Conservation (phyloP, 2,329 filamentous ascomycete species). For the Colletotrichum falcatum region DNA sequence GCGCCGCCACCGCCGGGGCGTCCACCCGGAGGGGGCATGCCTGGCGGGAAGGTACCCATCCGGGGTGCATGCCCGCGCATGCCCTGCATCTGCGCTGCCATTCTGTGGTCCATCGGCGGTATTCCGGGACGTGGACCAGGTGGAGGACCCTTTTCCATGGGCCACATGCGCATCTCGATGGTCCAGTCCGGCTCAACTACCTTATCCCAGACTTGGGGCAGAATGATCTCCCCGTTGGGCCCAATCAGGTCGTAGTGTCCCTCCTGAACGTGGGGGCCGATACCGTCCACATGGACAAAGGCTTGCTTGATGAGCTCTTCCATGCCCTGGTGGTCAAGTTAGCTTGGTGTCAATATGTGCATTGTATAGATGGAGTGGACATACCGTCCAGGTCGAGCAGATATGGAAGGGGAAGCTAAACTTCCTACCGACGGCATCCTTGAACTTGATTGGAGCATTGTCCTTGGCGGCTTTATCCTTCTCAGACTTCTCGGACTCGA, state of each 20-base stretch:
- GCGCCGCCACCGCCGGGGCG: constrained; percentile 21
- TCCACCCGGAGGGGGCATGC: constrained; percentile 23
- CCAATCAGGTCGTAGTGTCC: constrained; percentile 86
- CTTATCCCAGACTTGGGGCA: constrained; percentile 84
- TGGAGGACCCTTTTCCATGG: constrained; percentile 51
- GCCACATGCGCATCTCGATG: constrained; percentile 77
- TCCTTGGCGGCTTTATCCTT: constrained; percentile 61
- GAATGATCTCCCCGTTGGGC: constrained; percentile 84
- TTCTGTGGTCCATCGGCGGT: constrained; percentile 7
- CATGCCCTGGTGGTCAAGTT: constrained; percentile 73
- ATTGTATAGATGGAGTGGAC: constrained; percentile 47
- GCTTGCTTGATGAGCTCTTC: constrained; percentile 88
- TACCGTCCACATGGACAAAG: constrained; percentile 81
- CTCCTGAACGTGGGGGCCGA: constrained; percentile 80
- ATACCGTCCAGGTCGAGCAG: constrained; percentile 85
- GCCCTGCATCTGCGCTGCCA: constrained; percentile 8
- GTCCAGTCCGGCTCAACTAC: constrained; percentile 83
- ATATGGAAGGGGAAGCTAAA: constrained; percentile 92
- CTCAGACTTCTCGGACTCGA: constrained; percentile 61
- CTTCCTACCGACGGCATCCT: constrained; percentile 90
- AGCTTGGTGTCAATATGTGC: constrained; percentile 38
- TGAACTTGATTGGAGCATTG: constrained; percentile 86
- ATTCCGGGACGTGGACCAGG: constrained; percentile 7
- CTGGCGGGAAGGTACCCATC: constrained; percentile 5
- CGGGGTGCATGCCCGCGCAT: constrained; percentile 8